Base-by-base conservation (phyloP, 192 early-diverging fungal genomes). In the Linnemannia hyalina region DNA sequence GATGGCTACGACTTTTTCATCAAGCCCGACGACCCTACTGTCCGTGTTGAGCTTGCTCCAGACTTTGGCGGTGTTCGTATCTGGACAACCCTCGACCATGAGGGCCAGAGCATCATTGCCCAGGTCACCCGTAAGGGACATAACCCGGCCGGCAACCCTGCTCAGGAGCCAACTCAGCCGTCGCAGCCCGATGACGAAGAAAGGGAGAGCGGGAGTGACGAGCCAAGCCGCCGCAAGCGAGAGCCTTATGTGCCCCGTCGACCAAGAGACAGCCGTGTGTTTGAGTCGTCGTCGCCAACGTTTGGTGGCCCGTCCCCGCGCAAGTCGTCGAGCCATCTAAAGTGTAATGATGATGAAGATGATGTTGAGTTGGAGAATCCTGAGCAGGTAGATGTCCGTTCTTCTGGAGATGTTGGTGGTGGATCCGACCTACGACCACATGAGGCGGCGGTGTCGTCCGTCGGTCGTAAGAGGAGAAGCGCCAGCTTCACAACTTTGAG, bases 1-100 rank as follows among this genome's bases (percentile, higher is more conserved):
- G 75, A 85, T 32, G 92, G 92, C 0, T 82, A 90, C 44, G 88
- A 92, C 29, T 71, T 93, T 13, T 77, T 77, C 38, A 78, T 90
- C 71, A 80, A 79, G 41, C 91, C 92, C 7, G 77, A 82, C 35
- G 80, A 81, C 13, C 88, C 78, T 20, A 87, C 85, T 16, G 81
- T 89, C 36, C 80, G 89, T 11, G 88, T 91, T 6, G 90, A 91
- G 44, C 68, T 89, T 36, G 79, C 82, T 35, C 85, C 88, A 22
- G 89, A 91, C 54, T 77, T 78, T 42, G 76, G 80, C 8, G 90
- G 90, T 23, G 77, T 91, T 49, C 85, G 90, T 55, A 65, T 91
- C 26, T 91, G 79, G 54, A 88, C 90, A 1, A 86, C 84, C 4
- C 60, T 86, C 38, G 84, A 86, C 55, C 84, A 86, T 29, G 84